A percentile compares a stretch with the other conserved stretches of the same genome.
Conservation (phyloP, 1,284 basidiomycete genomes). For the Phylloboletellus chloephorus region DNA sequence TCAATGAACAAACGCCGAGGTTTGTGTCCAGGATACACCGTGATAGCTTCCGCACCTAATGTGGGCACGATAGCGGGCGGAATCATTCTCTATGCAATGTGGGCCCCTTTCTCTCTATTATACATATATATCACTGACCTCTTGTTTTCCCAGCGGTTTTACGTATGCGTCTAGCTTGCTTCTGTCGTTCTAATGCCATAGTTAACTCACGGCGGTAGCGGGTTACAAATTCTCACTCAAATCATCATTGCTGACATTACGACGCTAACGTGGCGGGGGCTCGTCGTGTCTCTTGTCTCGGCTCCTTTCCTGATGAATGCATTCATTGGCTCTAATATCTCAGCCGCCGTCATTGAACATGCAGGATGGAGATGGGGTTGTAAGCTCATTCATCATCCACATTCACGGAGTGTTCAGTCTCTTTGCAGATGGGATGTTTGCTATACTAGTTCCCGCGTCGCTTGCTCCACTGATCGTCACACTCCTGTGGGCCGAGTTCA, state of each 20-base stretch:
- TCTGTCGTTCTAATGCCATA: neutral
- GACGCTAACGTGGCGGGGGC: slow-evolving; percentile 71
- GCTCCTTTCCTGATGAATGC: slow-evolving; percentile 65
- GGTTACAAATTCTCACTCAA: slow-evolving; percentile 69
- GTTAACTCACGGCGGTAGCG: slow-evolving; percentile 30
- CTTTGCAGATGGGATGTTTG: slow-evolving; percentile 61
- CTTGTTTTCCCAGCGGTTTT: slow-evolving; percentile 40
- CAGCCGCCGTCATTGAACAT: slow-evolving; percentile 49
- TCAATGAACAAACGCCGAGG: neutral
- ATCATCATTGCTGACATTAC: slow-evolving; percentile 80
- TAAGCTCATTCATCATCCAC: slow-evolving; percentile 30
- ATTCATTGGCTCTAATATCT: slow-evolving; percentile 70
- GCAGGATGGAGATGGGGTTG: slow-evolving; percentile 74
- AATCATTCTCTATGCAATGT: slow-evolving; percentile 54
- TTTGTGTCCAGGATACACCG: slow-evolving; percentile 45
- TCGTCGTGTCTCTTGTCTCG: slow-evolving; percentile 60
- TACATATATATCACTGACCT: neutral
- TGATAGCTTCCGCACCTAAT: slow-evolving; percentile 61
- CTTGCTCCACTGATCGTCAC: slow-evolving; percentile 57
- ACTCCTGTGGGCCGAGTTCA: slow-evolving; percentile 67
- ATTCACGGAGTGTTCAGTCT: slow-evolving; percentile 1
- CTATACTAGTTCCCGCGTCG: slow-evolving; percentile 51
- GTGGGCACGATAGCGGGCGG: slow-evolving; percentile 51
- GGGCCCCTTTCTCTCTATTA: slow-evolving; percentile 16
- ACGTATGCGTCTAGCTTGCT: slow-evolving; percentile 35